Conservation (phyloP, 2,329 filamentous ascomycete species). For the Phaeosphaeriaceae sp. region DNA sequence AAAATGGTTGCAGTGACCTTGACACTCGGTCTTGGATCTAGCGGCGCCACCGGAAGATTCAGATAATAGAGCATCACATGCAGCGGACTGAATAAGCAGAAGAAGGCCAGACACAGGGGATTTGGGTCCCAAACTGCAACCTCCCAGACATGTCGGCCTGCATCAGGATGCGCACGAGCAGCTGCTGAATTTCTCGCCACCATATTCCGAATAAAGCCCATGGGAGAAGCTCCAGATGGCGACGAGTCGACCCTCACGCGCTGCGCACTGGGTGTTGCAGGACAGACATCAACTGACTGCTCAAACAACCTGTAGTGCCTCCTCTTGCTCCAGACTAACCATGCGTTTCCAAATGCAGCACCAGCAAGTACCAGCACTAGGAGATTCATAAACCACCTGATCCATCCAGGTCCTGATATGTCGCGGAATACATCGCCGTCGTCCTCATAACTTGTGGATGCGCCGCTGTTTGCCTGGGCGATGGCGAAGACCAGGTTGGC, state of each 20-base stretch:
- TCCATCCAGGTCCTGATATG: constrained; percentile 63
- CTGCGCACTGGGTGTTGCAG: constrained; percentile 82
- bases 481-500: constrained; percentile 83
- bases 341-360: constrained; percentile 75
- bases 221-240: constrained; percentile 76
- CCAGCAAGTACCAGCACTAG: constrained; percentile 72
- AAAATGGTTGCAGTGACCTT: constrained; percentile 84
- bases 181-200: constrained; percentile 71
- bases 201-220: constrained; percentile 75
- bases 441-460: constrained; percentile 54
- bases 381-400: constrained; percentile 70
- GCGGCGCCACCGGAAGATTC: constrained; percentile 76
- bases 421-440: constrained; percentile 81
- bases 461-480: constrained; percentile 76
- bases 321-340: constrained; percentile 80
- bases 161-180: constrained; percentile 82
- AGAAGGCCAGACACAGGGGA: constrained; percentile 79
- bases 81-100: constrained; percentile 90
- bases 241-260: constrained; percentile 89
- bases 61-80: constrained; percentile 92
- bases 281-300: constrained; percentile 75
- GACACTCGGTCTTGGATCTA: constrained; percentile 82
- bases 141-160: constrained; percentile 90
- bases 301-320: constrained; percentile 93
- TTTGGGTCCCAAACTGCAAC: constrained; percentile 91